Conservation (phyloP, 306 rosid species). For the Mimosa pudica region DNA sequence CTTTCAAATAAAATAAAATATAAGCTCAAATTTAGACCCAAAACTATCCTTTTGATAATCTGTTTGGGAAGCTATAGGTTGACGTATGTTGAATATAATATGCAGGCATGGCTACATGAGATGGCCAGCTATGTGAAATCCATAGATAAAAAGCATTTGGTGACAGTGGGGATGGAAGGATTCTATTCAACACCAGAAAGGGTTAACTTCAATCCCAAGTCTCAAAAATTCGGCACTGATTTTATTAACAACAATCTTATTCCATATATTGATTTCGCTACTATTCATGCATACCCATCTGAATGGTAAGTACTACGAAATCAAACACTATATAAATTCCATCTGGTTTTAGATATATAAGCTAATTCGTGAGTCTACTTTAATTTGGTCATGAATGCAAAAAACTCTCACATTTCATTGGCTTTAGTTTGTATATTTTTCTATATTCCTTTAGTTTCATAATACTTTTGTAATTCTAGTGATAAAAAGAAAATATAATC, state of each 20-base stretch:
- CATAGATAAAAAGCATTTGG: conserved; percentile 50
- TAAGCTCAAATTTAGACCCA: neutral
- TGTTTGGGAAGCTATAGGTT: neutral
- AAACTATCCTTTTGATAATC: neutral
- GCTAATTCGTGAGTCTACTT: too few relatives aligned
- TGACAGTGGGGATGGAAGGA: conserved; percentile 60
- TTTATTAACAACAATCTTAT: conserved; percentile 44
- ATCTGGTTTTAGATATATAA: too few relatives aligned
- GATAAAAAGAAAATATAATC: neutral
- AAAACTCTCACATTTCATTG: neutral
- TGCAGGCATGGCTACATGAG: conserved; percentile 55
- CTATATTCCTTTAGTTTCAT: neutral
- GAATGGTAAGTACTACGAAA: neutral
- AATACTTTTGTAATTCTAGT: too few relatives aligned
- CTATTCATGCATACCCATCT: conserved; percentile 54
- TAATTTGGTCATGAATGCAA: too few relatives aligned
- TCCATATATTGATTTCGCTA: conserved; percentile 42
- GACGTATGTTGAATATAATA: conserved; percentile 2
- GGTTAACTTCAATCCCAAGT: conserved; percentile 45
- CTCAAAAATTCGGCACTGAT: conserved; percentile 46
- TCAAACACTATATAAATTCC: neutral
- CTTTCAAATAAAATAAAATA: neutral
- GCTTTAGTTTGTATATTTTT: neutral
- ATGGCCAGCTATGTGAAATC: conserved; percentile 50
- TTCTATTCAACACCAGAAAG: conserved; percentile 46